These are phyloP conservation scores for Boletus reticuloceps DNA, from an alignment of 768 basidiomycete species.

Conservation along the genomic window DNA sequence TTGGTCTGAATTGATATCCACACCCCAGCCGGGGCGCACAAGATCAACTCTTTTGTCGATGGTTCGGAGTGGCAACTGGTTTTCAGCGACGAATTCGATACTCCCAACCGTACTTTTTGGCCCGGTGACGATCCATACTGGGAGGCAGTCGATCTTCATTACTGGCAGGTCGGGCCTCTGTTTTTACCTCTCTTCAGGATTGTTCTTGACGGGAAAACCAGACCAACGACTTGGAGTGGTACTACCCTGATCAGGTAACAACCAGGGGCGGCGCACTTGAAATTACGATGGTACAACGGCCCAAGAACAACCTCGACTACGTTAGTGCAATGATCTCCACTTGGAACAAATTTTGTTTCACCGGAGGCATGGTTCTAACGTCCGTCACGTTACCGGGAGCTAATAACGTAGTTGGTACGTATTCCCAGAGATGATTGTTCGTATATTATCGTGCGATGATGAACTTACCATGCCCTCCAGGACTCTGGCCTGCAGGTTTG, in stretches of 20 bases:
- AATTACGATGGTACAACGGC: conserved; percentile 66
- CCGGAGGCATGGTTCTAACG: conserved; percentile 75
- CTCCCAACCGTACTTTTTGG: conserved; percentile 76
- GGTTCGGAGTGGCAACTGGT: conserved; percentile 61
- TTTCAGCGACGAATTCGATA: conserved; percentile 89
- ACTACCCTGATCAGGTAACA: conserved; percentile 75
- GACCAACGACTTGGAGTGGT: conserved; percentile 85
- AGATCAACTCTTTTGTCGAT: conserved; percentile 50
- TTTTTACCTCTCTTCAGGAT: neutral
- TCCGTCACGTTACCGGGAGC: conserved; percentile 71
- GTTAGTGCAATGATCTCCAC: conserved; percentile 66
- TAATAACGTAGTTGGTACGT: conserved; percentile 45
- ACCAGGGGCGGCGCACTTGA: conserved; percentile 73
- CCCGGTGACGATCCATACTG: conserved; percentile 83
- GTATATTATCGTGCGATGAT: neutral
- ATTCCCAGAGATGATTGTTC: neutral
- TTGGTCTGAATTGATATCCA: conserved; percentile 73
- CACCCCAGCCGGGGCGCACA: conserved; percentile 63
- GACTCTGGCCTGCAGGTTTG: conserved; percentile 69
- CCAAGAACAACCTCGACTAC: conserved; percentile 70
- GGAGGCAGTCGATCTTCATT: conserved; percentile 82
- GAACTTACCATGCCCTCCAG: conserved; percentile 23
- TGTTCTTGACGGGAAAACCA: conserved; percentile 19
- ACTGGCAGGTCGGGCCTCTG: conserved; percentile 54
- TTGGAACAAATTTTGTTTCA: conserved; percentile 95